Evolutionary conservation across 2,329 filamentous ascomycete genomes (phyloP), one percentile per base, ranked within the genome.

Genomic region (Verticillium longisporum): DNA sequence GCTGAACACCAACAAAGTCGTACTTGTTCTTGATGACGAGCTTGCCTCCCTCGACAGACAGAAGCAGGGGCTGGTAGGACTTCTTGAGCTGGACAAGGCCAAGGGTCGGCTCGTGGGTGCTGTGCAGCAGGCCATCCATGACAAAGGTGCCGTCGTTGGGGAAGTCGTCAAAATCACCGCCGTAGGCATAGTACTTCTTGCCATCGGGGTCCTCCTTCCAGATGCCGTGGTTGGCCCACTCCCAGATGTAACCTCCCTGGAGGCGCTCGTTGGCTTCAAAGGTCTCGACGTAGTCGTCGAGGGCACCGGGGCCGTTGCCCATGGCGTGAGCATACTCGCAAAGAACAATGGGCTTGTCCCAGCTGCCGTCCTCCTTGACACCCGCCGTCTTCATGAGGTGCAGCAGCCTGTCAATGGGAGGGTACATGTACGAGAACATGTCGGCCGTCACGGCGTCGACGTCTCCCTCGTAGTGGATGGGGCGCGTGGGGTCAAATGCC

Each of bases 231-330:
- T 86, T 87, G 0, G 82, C 83, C 85, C 85, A 88, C 67, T 88
- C 85, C 85, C 85, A 88, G 66, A 88, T 82, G 63, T 82, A 87
- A 0, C 88, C 88, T 11, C 88, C 88, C 67, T 90, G 87, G 0
- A 90, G 78, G 2, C 81, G 79, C 0, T 81, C 81, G 62, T 88
- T 76, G 33, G 78, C 78, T 36, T 83, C 81, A 74, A 90, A 91
- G 0, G 81, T 78, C 50, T 86, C 77, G 57, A 88, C 78, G 62
- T 91, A 91, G 63, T 90, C 88, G 62, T 88, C 81, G 11, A 91
- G 77, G 37, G 83, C 83, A 1, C 89, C 88, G 0, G 89, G 89
- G 0, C 88, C 88, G 66, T 91, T 91, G 6, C 89, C 89, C 88
- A 91, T 91, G 1, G 89, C 87, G 67, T 85, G 82, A 0, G 72